A percentile compares a stretch with the other conserved stretches of the same genome.
Conservation (phyloP, 352 stramenopile genomes). For the Pythium coloratum region DNA sequence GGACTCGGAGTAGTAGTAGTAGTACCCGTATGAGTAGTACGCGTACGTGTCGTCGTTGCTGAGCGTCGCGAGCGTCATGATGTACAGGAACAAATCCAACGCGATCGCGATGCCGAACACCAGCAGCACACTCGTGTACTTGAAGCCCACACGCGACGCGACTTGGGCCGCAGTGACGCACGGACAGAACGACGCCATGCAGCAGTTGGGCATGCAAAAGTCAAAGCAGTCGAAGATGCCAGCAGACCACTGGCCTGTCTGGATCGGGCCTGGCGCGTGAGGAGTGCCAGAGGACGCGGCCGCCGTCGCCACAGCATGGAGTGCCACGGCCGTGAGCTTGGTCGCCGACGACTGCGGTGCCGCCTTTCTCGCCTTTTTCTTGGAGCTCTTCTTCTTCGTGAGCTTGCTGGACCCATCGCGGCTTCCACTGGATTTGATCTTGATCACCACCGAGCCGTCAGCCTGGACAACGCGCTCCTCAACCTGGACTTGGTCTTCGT, state of each 20-base stretch:
- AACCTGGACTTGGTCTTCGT: neutral
- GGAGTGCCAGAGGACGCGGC: neutral
- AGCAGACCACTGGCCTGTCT: conserved; percentile 17
- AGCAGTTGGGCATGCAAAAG: conserved; percentile 25
- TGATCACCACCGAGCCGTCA: neutral
- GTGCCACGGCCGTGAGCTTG: neutral
- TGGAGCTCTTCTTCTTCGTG: neutral
- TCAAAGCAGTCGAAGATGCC: conserved; percentile 25
- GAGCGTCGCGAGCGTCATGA: neutral
- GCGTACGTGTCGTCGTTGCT: neutral
- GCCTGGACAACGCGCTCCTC: neutral
- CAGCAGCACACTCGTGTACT: conserved; percentile 15
- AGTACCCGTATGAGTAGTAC: neutral
- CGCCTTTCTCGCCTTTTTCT: neutral
- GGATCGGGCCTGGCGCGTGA: neutral
- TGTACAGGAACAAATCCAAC: neutral
- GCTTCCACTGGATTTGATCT: neutral
- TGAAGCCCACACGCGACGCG: conserved; percentile 19
- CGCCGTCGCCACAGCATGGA: neutral
- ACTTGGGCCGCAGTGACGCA: conserved; percentile 26
- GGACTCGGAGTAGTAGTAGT: neutral
- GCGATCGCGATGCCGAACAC: conserved; percentile 1
- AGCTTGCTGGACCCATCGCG: neutral
- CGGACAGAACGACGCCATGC: conserved; percentile 27
- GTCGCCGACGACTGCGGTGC: neutral